Conservation (phyloP, 495 filamentous ascomycete species). For the Neurospora sp. region DNA sequence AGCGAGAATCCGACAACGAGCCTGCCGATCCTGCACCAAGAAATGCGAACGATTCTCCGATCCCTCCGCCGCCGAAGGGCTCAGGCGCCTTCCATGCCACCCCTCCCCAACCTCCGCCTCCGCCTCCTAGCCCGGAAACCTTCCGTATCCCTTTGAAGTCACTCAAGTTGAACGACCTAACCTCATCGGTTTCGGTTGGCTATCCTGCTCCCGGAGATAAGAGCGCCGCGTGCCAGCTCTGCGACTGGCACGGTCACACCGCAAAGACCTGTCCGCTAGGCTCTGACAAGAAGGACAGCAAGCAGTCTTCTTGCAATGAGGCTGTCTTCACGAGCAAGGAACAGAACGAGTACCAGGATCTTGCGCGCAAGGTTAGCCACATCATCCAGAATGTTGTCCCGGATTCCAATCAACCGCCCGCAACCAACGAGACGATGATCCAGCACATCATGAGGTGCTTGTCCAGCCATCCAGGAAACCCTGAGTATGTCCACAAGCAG, state of each 20-base stretch:
- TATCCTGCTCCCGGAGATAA: background rate
- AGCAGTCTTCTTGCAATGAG: background rate
- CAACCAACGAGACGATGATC: slow-evolving; percentile 4
- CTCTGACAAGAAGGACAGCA: background rate
- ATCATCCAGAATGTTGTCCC: slow-evolving; percentile 1
- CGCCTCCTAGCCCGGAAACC: background rate
- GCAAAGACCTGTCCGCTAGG: background rate
- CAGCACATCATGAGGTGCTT: slow-evolving; percentile 1
- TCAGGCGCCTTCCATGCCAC: background rate
- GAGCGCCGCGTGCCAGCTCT: background rate
- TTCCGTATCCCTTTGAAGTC: background rate
- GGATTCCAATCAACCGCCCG: slow-evolving; percentile 2
- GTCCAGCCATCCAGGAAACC: background rate
- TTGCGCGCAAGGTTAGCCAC: background rate
- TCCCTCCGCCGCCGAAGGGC: background rate
- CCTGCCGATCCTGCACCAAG: background rate
- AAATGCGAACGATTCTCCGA: background rate
- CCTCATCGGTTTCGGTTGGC: background rate
- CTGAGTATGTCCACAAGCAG: background rate
- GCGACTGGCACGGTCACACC: background rate
- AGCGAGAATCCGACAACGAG: background rate
- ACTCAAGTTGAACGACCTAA: background rate
- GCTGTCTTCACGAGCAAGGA: background rate
- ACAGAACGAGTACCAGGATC: slow-evolving; percentile 2
- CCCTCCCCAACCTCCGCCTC: background rate